Base-by-base conservation (phyloP, 495 filamentous ascomycete species). In the Patellaria atrata region DNA sequence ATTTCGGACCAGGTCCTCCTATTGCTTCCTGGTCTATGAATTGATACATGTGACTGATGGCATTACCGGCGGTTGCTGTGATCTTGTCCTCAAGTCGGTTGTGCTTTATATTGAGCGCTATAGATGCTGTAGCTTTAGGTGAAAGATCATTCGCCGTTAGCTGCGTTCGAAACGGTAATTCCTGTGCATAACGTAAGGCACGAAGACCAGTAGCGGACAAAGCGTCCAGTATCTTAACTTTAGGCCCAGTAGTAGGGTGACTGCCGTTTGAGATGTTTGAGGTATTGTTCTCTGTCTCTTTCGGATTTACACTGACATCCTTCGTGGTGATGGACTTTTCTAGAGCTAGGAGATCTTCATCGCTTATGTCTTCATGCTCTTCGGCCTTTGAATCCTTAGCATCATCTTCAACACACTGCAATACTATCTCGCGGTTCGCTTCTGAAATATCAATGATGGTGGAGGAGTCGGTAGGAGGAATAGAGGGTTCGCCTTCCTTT, bases 141-240 rank as follows among this genome's bases (percentile, higher is more conserved):
- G 82, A 81, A 9, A 94, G 60, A 47, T 99, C 89, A 48, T 96
- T 96, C 5, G 86, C 83, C 2, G 83, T 87, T 22, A 94, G 67
- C 7, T 68, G 70, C 5, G 84, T 89, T 13, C 72, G 66, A 34
- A 78, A 75, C 0, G 89, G 82, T 21, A 99, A 71, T 55, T 99
- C 89, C 22, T 81, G 75, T 18, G 82, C 79, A 58, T 96, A 96
- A 28, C 89, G 80, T 22, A 97, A 59, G 14, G 89, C 89, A 35
- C 89, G 79, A 11, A 97, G 68, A 10, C 91, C 89, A 15, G 87
- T 93, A 10, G 89, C 89, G 8, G 91, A 96, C 17, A 97, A 69
- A 3, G 89, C 89, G 57, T 97, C 89, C 12, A 97, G 75, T 25
- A 97, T 87, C 3, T 70, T 77, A 46, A 94, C 89, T 15, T 29